A percentile compares a stretch with the other conserved stretches of the same genome.
Evolutionary conservation across 169 alveolate species (phyloP).

Genomic region (Perkinsus olseni): DNA sequence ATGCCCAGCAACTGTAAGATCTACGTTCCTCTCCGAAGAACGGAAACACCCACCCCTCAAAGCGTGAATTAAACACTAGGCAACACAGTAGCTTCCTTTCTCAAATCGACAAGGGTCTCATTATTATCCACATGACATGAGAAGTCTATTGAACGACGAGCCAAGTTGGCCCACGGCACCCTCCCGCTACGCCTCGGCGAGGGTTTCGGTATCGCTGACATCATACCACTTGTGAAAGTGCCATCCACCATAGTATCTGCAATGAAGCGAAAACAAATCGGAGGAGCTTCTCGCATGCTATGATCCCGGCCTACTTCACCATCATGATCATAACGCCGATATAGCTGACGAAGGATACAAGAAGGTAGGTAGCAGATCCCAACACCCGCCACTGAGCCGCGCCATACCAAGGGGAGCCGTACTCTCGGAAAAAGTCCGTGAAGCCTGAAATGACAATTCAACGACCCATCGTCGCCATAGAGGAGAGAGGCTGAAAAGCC

Average conservation of each 20-base stretch:
- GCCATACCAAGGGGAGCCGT: not conserved
- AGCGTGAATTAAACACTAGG: not conserved
- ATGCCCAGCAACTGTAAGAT: no score
- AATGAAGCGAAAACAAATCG: not conserved
- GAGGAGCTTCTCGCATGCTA: not conserved
- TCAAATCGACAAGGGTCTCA: not conserved
- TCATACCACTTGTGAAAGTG: not conserved
- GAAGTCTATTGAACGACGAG: not conserved
- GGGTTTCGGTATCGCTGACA: not conserved
- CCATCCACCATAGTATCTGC: not conserved
- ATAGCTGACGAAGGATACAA: not conserved
- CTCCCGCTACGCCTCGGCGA: not conserved
- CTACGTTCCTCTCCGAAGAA: not conserved
- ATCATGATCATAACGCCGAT: not conserved
- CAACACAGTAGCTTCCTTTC: no score
- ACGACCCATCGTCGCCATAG: not conserved
- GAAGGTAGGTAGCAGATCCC: not conserved
- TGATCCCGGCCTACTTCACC: not conserved
- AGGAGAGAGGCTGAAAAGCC: no score
- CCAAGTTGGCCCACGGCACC: not conserved
- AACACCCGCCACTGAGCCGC: not conserved
- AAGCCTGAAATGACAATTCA: not conserved
- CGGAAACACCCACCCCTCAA: not conserved
- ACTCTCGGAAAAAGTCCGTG: not conserved
- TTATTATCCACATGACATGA: not conserved